Evolutionary conservation across 805 yeast genomes (phyloP).

Genomic region (Yarrowia sp.): DNA sequence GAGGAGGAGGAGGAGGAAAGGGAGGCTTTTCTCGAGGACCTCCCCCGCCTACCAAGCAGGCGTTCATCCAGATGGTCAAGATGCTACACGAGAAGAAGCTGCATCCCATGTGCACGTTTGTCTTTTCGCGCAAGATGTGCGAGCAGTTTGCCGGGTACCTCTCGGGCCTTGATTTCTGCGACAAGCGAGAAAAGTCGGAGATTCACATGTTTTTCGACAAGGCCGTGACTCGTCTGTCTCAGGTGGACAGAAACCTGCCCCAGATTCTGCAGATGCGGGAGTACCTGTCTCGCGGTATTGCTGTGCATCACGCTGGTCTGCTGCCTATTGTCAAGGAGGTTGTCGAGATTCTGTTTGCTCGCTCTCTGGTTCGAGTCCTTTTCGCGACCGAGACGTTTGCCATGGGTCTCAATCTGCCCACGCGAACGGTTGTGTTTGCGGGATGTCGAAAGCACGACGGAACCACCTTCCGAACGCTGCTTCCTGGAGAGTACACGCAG

Average conservation of each 20-base stretch:
- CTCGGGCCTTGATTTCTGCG: conserved; percentile 71
- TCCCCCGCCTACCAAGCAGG: conserved; percentile 47
- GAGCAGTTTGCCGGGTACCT: conserved; percentile 88
- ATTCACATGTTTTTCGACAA: conserved; percentile 90
- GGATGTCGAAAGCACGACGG: conserved; percentile 91
- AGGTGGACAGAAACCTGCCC: conserved; percentile 90
- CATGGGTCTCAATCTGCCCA: conserved; percentile 95
- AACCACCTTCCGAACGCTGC: conserved; percentile 67
- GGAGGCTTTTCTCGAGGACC: conserved; percentile 37
- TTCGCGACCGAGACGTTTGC: conserved; percentile 99
- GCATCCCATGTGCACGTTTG: conserved; percentile 91
- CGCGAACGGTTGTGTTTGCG: conserved; percentile 91
- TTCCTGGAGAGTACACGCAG: conserved; percentile 97
- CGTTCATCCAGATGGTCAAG: conserved; percentile 74
- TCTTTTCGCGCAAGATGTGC: conserved; percentile 88
- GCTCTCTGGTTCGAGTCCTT: conserved; percentile 78
- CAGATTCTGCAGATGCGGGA: conserved; percentile 83
- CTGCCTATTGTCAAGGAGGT: conserved; percentile 91
- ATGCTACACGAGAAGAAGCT: conserved; percentile 62
- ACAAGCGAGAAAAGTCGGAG: conserved; percentile 81
- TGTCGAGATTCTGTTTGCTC: conserved; percentile 87
- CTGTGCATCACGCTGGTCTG: conserved; percentile 93
- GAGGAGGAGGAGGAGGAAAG: conserved; percentile 42
- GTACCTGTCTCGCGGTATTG: conserved; percentile 84
- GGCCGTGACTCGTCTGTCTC: conserved; percentile 81